Evolutionary conservation across 208 protist genomes (phyloP).

Genomic region (Trypanosoma brucei): DNA sequence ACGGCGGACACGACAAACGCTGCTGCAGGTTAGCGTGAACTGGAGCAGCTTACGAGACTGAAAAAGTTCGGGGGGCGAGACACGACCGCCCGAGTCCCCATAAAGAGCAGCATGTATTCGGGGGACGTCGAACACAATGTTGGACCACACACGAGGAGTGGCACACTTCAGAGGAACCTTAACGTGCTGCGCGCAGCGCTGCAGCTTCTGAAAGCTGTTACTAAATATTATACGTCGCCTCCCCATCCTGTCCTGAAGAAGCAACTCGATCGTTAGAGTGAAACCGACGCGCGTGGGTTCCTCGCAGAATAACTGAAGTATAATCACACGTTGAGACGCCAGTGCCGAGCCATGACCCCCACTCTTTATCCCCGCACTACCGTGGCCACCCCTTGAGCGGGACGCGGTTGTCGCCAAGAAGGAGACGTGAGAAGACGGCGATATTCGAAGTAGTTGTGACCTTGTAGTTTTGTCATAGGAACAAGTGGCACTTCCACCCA

Average conservation of each 20-base stretch:
- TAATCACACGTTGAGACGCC: slow-evolving; percentile 35
- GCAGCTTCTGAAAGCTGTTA: slow-evolving; percentile 24
- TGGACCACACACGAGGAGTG: slow-evolving; percentile 47
- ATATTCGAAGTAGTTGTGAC: slow-evolving; percentile 72
- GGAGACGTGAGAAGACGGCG: slow-evolving; percentile 35
- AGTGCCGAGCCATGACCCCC: slow-evolving; percentile 1
- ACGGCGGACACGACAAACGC: slow-evolving; percentile 48
- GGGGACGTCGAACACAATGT: slow-evolving; percentile 59
- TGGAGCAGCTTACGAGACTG: slow-evolving; percentile 30
- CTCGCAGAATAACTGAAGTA: slow-evolving; percentile 53
- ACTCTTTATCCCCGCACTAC: background rate
- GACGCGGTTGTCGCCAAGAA: slow-evolving; percentile 28
- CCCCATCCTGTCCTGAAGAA: slow-evolving; percentile 25
- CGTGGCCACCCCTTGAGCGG: background rate
- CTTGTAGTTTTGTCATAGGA: slow-evolving; percentile 61
- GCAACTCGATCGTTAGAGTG: slow-evolving; percentile 23
- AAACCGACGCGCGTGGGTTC: slow-evolving; percentile 13
- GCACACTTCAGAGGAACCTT: slow-evolving; percentile 55
- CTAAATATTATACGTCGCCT: slow-evolving; percentile 43
- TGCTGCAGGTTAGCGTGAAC: slow-evolving; percentile 19
- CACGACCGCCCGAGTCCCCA: slow-evolving; percentile 4
- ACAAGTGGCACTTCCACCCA: slow-evolving; percentile 23
- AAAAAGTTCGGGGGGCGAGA: slow-evolving; percentile 8
- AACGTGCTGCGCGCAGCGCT: slow-evolving; percentile 50
- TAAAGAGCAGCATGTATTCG: slow-evolving; percentile 29